Base-by-base conservation (phyloP, 352 stramenopile species). In the Plasmopara halstedii region DNA sequence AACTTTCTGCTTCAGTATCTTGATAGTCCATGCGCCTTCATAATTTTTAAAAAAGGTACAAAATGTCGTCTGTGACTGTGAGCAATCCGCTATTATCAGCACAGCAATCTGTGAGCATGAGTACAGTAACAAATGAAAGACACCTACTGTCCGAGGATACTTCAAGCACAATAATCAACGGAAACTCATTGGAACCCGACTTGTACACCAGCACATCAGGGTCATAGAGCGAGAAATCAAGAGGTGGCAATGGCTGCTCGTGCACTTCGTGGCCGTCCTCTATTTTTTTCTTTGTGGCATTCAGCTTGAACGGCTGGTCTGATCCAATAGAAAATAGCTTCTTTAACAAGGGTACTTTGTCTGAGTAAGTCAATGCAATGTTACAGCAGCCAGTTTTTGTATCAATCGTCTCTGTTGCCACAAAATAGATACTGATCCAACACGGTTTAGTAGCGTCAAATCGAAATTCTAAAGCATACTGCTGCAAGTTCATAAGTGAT, bases 1-100 rank as follows among this genome's bases (percentile, higher is more conserved):
- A 26, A 90, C 77, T 54, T 93, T 92, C 42, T 93, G 81, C 50
- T 93, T 93, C 50, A 93, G 60, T 50, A 90, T 67, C 53, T 88
- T 87, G 56, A 88, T 49, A 20, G 67, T 53, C 65, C 69, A 87
- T 10, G 52, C 42, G 20, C 60, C 59, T 11, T 54, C 64, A 18
- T 57, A 46, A 52, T 69, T 69, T 54, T 70, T 73, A 8, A 62
- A 44, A 42, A 93, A 87, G 18, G 73, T 85, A 41, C 68, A 76
- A 42, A 93, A 93, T 6, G 78, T 93, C 17, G 81, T 65, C 41
- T 93, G 80, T 18, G 80, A 89, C 42, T 93, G 78, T 14, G 73
- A 64, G 27, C 46, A 55, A 46, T 67, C 62, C 13, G 31, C 57
- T 62, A 38, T 57, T 5, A 44, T 33, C 27, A 46, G 18, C 22